Conservation (phyloP, 495 filamentous ascomycete genomes). For the Aspergillus steynii region DNA sequence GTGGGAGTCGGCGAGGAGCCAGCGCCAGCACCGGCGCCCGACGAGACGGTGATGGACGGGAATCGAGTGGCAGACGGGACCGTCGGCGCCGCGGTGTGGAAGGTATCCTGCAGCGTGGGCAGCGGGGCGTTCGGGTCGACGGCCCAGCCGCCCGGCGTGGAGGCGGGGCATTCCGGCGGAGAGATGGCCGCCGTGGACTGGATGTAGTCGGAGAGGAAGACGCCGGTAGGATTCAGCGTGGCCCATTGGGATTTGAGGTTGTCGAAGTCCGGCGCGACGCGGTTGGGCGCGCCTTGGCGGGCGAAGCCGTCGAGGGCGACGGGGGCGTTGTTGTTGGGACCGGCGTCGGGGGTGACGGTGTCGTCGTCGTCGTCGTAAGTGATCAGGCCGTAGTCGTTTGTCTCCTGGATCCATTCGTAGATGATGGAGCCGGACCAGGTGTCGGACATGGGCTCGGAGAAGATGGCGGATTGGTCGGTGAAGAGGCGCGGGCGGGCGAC, state of each 20-base stretch:
- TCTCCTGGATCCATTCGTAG: slow-evolving; percentile 89
- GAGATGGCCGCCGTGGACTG: slow-evolving; percentile 56
- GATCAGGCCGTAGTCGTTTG: slow-evolving; percentile 82
- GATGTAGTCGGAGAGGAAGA: slow-evolving; percentile 62
- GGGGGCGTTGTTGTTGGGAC: slow-evolving; percentile 25
- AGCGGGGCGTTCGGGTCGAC: slow-evolving; percentile 67
- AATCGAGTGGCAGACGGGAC: not conserved
- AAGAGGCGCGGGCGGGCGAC: slow-evolving; percentile 67
- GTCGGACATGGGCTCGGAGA: slow-evolving; percentile 67
- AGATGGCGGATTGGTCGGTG: slow-evolving; percentile 73
- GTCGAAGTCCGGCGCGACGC: slow-evolving; percentile 71
- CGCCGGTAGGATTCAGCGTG: slow-evolving; percentile 66
- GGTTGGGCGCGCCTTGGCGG: slow-evolving; percentile 71
- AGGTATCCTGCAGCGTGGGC: slow-evolving; percentile 63
- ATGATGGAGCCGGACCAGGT: slow-evolving; percentile 83
- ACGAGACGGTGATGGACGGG: slow-evolving; percentile 1
- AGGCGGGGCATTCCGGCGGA: slow-evolving; percentile 65
- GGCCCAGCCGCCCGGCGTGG: slow-evolving; percentile 68
- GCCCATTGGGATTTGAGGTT: slow-evolving; percentile 80
- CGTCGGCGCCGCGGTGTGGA: slow-evolving; percentile 8
- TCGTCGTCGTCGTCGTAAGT: slow-evolving; percentile 69
- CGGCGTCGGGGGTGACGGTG: slow-evolving; percentile 33
- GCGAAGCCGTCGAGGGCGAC: slow-evolving; percentile 63
- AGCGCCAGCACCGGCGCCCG: not conserved
- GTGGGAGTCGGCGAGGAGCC: not conserved